Evolutionary conservation across 805 yeast species (phyloP).

Genomic region (Huiozyma naganishii): DNA sequence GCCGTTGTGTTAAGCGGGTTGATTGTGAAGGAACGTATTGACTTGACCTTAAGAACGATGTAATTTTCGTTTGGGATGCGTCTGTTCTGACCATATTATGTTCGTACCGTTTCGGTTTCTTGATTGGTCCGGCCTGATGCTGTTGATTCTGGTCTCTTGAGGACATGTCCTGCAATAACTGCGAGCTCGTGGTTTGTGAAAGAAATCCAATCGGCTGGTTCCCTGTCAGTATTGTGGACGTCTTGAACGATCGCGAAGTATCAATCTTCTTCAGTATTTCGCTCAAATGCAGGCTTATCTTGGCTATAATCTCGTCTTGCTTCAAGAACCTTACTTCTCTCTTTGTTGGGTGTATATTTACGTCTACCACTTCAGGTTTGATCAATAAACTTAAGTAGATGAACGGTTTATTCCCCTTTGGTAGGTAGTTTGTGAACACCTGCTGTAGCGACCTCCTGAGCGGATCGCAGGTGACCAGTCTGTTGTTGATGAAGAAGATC

Average conservation of each 20-base stretch:
- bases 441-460: constrained; percentile 55
- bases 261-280: constrained; percentile 46
- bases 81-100: constrained; percentile 28
- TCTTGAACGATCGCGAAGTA: constrained; percentile 53
- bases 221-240: constrained; percentile 44
- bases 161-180: neutral
- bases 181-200: neutral
- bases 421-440: constrained; percentile 54
- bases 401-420: constrained; percentile 71
- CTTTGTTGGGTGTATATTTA: constrained; percentile 92
- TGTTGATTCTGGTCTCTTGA: neutral
- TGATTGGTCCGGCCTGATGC: neutral
- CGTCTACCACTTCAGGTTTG: constrained; percentile 66
- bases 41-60: constrained; percentile 16
- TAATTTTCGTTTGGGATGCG: constrained; percentile 24
- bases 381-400: constrained; percentile 63
- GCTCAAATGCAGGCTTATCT: constrained; percentile 41
- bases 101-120: constrained; percentile 22
- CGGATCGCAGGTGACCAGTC: constrained; percentile 78
- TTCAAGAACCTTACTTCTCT: constrained; percentile 77
- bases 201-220: constrained; percentile 1
- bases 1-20: neutral
- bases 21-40: neutral
- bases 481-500: constrained; percentile 72
- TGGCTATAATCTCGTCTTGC: constrained; percentile 77